Evolutionary conservation across 2,329 filamentous ascomycete genomes (phyloP).

Genomic region (Calonectria ilicicola): DNA sequence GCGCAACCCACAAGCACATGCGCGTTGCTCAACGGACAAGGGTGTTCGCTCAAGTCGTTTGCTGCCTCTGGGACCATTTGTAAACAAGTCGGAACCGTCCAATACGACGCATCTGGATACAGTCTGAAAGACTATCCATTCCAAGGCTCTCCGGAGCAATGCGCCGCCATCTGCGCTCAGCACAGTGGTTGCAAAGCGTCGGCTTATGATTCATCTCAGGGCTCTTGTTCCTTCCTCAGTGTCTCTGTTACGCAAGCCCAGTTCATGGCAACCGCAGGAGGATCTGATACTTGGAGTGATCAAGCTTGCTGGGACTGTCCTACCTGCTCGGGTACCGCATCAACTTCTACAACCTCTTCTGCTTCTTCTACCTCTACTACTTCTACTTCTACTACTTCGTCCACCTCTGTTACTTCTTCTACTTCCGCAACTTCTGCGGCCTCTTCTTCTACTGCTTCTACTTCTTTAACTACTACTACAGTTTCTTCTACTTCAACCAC

Average conservation of each 20-base stretch:
- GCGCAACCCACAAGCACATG: constrained; percentile 8
- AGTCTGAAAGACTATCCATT: constrained; percentile 14
- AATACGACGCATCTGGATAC: constrained; percentile 14
- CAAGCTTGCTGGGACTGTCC: constrained; percentile 34
- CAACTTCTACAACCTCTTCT: neutral
- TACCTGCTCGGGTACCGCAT: constrained; percentile 3
- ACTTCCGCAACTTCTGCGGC: neutral
- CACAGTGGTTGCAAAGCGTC: constrained; percentile 23
- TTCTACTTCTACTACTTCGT: neutral
- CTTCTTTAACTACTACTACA: neutral
- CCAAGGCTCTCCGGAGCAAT: constrained; percentile 26
- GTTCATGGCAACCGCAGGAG: constrained; percentile 5
- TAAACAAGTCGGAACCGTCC: constrained; percentile 13
- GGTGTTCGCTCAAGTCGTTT: constrained; percentile 16
- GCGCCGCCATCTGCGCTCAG: constrained; percentile 28
- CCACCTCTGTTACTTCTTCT: neutral
- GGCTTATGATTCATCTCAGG: constrained; percentile 14
- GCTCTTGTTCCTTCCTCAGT: constrained; percentile 24
- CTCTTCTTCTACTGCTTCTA: neutral
- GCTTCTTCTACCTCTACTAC: neutral
- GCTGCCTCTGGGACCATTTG: neutral
- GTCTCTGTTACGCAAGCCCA: constrained; percentile 11
- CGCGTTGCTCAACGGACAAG: constrained; percentile 21
- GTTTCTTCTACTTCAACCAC: neutral
- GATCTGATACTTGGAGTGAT: constrained; percentile 23